Percentiles rank a stretch among this genome's conserved stretches.
These are phyloP conservation scores for Chaetomium cochliodes DNA, from an alignment of 495 filamentous ascomycete species.

Conservation along the genomic window DNA sequence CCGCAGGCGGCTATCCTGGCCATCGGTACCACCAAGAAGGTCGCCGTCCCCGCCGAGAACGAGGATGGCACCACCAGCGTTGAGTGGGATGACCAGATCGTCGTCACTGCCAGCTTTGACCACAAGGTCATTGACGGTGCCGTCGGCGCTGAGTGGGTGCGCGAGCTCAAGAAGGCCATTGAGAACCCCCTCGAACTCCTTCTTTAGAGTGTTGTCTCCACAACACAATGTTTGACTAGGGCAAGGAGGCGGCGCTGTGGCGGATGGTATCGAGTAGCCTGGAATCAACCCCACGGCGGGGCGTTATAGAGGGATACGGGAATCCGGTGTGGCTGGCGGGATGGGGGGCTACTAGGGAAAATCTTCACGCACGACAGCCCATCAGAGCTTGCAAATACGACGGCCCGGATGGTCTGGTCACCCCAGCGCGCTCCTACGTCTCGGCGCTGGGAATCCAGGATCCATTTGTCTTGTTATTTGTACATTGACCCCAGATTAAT, in stretches of 20 bases:
- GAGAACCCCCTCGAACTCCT: conserved; percentile 96
- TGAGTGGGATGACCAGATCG: conserved; percentile 96
- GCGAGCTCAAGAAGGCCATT: conserved; percentile 93
- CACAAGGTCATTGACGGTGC: conserved; percentile 90
- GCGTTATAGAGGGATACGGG: conserved; percentile 14
- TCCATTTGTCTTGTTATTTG: conserved; percentile 31
- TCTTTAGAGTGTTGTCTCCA: conserved; percentile 53
- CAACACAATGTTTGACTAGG: not conserved
- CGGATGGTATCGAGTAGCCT: not conserved
- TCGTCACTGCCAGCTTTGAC: conserved; percentile 92
- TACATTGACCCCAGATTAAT: conserved; percentile 35
- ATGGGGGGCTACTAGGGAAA: not conserved
- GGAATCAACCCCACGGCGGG: not conserved
- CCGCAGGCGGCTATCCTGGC: conserved; percentile 96
- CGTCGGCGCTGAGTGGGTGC: conserved; percentile 95
- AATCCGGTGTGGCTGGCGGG: conserved; percentile 11
- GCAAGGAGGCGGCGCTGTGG: not conserved
- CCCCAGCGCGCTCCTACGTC: conserved; percentile 27
- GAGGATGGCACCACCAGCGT: conserved; percentile 73
- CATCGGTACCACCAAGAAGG: conserved; percentile 91
- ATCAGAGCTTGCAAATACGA: conserved; percentile 8
- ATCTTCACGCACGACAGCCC: not conserved
- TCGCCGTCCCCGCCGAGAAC: conserved; percentile 80
- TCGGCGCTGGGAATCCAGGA: conserved; percentile 27
- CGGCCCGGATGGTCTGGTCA: conserved; percentile 27